Conservation (phyloP, 1,284 basidiomycete genomes). For the Meripilus lineatus region DNA sequence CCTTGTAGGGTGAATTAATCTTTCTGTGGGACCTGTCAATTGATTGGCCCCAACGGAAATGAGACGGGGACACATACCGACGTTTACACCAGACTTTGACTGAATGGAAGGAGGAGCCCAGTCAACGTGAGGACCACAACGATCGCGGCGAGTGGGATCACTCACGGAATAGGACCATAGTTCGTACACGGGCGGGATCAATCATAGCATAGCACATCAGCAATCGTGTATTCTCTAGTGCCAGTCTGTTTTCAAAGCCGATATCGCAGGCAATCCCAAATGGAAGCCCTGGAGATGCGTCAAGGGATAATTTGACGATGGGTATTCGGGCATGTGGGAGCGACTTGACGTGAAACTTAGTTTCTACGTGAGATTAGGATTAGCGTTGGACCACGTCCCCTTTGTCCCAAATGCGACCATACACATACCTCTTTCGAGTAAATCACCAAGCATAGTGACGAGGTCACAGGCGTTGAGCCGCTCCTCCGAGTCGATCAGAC, state of each 20-base stretch:
- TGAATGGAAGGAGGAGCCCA: slow-evolving; percentile 25
- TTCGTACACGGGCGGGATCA: slow-evolving; percentile 90
- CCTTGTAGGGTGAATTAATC: slow-evolving; percentile 97
- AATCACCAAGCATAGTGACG: slow-evolving; percentile 89
- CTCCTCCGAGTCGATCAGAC: slow-evolving; percentile 84
- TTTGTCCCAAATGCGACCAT: slow-evolving; percentile 8
- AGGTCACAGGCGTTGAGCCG: slow-evolving; percentile 81
- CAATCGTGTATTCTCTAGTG: slow-evolving; percentile 94
- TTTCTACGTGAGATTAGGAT: slow-evolving; percentile 51
- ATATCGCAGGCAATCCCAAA: slow-evolving; percentile 96
- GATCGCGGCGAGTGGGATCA: slow-evolving; percentile 18
- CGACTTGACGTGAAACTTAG: slow-evolving; percentile 96
- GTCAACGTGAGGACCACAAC: slow-evolving; percentile 4
- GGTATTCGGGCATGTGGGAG: slow-evolving; percentile 97
- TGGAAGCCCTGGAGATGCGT: slow-evolving; percentile 86
- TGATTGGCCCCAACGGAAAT: slow-evolving; percentile 3
- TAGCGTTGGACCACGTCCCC: slow-evolving; percentile 4
- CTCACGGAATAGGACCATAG: slow-evolving; percentile 93
- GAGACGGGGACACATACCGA: slow-evolving; percentile 43
- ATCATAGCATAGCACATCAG: slow-evolving; percentile 97
- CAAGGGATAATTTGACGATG: slow-evolving; percentile 94
- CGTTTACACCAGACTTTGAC: slow-evolving; percentile 99
- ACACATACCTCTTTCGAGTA: slow-evolving; percentile 82
- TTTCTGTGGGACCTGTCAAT: slow-evolving; percentile 48
- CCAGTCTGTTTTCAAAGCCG: slow-evolving; percentile 95